Percentiles rank a stretch among this genome's conserved stretches.
These are phyloP conservation scores for Psidium friedrichsthalianum DNA, from an alignment of 345 rosid species.

Conservation along the genomic window DNA sequence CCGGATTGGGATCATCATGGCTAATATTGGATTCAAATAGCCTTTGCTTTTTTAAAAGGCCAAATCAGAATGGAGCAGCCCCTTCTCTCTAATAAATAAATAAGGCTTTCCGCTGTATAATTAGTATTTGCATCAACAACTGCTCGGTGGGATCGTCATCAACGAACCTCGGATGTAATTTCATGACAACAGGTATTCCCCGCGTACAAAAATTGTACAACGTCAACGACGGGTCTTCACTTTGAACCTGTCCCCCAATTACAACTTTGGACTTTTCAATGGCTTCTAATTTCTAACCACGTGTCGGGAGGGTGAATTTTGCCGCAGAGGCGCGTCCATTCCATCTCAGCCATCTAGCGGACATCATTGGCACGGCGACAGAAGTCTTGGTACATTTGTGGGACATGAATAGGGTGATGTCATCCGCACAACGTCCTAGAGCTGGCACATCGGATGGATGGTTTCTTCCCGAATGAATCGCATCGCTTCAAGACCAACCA, in stretches of 20 bases:
- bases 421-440: neutral
- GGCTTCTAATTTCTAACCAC: neutral
- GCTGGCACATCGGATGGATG: neutral
- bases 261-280: neutral
- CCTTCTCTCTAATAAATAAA: too few species aligned
- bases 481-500: slow-evolving; percentile 38
- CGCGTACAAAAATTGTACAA: neutral
- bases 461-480: neutral
- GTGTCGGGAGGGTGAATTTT: neutral
- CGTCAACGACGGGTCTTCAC: neutral
- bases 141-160: neutral
- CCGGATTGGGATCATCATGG: slow-evolving; percentile 43
- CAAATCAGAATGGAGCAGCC: too few species aligned
- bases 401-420: neutral
- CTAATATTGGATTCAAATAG: slow-evolving; percentile 35
- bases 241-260: neutral
- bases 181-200: neutral
- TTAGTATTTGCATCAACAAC: neutral
- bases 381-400: neutral
- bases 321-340: neutral
- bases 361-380: neutral
- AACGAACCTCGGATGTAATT: neutral
- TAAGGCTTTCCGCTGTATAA: neutral
- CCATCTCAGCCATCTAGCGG: neutral
- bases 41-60: neutral